Conservation (phyloP, 345 rosid genomes). For the Moricandia moricandioides region DNA sequence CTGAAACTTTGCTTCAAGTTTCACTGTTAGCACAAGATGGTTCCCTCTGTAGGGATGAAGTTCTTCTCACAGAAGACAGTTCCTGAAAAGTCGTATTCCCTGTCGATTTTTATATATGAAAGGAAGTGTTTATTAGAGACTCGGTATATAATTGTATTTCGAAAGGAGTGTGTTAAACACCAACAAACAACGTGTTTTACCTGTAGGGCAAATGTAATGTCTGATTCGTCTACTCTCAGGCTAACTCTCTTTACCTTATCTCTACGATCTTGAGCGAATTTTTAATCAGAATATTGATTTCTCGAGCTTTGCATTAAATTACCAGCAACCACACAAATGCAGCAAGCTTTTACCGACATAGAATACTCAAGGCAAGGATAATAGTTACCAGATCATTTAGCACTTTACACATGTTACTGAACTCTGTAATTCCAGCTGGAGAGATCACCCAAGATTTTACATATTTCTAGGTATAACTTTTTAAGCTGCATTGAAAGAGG, state of each 20-base stretch:
- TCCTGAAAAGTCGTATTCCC: slow-evolving; percentile 80
- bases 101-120: slow-evolving; percentile 26
- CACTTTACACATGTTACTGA: slow-evolving; percentile 68
- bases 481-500: slow-evolving; percentile 43
- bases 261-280: slow-evolving; percentile 63
- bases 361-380: not conserved
- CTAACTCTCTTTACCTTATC: slow-evolving; percentile 62
- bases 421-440: slow-evolving; percentile 64
- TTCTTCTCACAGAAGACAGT: slow-evolving; percentile 54
- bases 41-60: not conserved
- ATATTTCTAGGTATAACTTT: slow-evolving; percentile 57
- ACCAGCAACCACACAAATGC: not conserved
- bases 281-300: slow-evolving; percentile 3
- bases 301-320: not conserved
- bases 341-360: slow-evolving; percentile 20
- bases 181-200: slow-evolving; percentile 30
- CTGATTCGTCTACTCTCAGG: slow-evolving; percentile 64
- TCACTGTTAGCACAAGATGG: not conserved
- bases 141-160: not conserved
- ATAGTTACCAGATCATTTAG: slow-evolving; percentile 75
- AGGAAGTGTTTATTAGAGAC: not conserved
- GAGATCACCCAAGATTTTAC: slow-evolving; percentile 73
- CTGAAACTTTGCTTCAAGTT: too few species aligned
- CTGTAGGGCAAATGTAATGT: slow-evolving; percentile 75
- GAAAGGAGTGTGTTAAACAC: not conserved